Conservation (phyloP, 345 rosid species). For the Gynandropsis gynandra region DNA sequence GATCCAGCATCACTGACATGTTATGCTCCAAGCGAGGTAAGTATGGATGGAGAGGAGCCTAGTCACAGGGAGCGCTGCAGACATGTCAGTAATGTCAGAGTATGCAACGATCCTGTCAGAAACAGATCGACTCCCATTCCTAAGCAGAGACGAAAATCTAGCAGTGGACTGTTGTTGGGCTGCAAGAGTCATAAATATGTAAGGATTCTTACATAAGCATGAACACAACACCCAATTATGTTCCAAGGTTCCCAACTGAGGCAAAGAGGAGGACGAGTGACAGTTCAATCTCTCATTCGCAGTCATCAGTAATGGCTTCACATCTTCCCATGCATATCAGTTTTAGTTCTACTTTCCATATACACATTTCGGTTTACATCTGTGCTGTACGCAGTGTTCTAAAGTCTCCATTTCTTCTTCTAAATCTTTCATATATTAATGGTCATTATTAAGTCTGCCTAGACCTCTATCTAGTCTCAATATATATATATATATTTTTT, state of each 20-base stretch:
- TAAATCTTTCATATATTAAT: too few species aligned
- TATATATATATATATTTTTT: too few species aligned
- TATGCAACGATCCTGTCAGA: constrained; percentile 35
- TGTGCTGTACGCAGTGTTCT: too few species aligned
- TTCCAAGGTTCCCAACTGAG: constrained; percentile 38
- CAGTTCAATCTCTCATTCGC: constrained; percentile 31
- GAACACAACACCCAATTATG: constrained; percentile 30
- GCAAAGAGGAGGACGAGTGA: constrained; percentile 27
- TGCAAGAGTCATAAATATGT: constrained; percentile 73
- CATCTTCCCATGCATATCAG: constrained; percentile 21
- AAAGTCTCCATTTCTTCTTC: too few species aligned
- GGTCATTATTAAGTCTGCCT: too few species aligned
- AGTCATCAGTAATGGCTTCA: constrained; percentile 22
- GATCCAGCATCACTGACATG: constrained; percentile 48
- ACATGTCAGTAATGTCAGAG: constrained; percentile 57
- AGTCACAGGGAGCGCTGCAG: constrained; percentile 75
- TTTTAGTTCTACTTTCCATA: too few species aligned
- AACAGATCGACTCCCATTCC: constrained; percentile 29
- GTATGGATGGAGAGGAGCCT: constrained; percentile 90
- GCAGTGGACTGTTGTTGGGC: constrained; percentile 40
- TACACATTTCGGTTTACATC: too few species aligned
- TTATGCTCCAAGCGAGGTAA: constrained; percentile 84
- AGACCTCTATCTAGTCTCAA: too few species aligned
- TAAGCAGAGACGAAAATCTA: constrained; percentile 32
- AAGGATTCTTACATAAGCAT: constrained; percentile 36